Conservation (phyloP, 1,284 basidiomycete genomes). For the Ustilago bromivora region DNA sequence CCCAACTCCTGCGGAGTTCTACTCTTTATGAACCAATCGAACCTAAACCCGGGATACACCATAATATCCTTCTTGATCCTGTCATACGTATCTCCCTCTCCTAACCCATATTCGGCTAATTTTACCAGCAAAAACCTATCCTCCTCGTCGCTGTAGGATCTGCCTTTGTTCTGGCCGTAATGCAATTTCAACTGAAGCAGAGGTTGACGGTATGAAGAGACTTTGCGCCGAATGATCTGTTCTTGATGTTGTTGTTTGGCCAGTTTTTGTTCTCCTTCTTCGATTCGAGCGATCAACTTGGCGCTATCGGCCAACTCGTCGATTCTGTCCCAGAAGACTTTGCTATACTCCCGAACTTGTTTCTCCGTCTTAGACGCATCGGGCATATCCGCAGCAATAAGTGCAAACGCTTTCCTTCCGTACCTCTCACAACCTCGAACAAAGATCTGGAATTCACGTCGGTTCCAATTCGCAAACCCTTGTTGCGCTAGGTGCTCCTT, state of each 20-base stretch:
- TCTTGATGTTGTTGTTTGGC: conserved; percentile 63
- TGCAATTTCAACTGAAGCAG: conserved; percentile 64
- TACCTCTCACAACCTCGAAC: conserved; percentile 85
- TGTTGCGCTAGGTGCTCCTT: conserved; percentile 72
- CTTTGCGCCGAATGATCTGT: conserved; percentile 52
- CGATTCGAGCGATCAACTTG: conserved; percentile 62
- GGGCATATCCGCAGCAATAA: conserved; percentile 84
- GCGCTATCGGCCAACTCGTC: conserved; percentile 76
- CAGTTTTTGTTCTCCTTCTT: conserved; percentile 66
- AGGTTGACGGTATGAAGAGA: conserved; percentile 51
- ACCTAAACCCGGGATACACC: conserved; percentile 88
- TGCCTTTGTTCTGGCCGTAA: conserved; percentile 76
- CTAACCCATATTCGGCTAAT: conserved; percentile 90
- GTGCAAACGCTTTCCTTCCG: conserved; percentile 83
- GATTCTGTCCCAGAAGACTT: conserved; percentile 91
- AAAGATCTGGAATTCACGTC: conserved; percentile 93
- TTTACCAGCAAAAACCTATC: conserved; percentile 94
- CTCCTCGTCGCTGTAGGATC: conserved; percentile 95
- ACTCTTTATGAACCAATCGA: conserved; percentile 99
- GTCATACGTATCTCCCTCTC: conserved; percentile 92
- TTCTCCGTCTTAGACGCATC: conserved; percentile 77
- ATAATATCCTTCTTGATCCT: conserved; percentile 95
- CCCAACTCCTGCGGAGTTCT: conserved; percentile 90
- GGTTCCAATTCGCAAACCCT: conserved; percentile 72
- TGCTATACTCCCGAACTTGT: conserved; percentile 84